phyloP scores from a whole-genome alignment of 2,329 filamentous ascomycete species.

The Botrytis hyacinthi region DNA sequence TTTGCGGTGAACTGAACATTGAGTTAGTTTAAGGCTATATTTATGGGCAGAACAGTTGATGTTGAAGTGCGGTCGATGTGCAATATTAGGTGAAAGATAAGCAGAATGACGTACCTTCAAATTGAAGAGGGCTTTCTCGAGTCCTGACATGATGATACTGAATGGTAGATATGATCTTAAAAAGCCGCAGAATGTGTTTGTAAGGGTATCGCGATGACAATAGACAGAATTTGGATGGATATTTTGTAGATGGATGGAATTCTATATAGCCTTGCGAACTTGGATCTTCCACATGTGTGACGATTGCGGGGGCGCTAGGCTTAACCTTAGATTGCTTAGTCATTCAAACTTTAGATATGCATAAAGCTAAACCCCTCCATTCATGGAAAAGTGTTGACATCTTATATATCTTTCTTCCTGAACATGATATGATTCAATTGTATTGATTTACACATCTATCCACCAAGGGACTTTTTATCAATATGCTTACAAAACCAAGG shows the following conservation, averaged over 20 bases:
- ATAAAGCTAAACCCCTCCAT: not conserved
- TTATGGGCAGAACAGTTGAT: not conserved
- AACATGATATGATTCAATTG: not conserved
- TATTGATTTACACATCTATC: not conserved
- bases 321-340: slow-evolving; percentile 5
- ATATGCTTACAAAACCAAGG: slow-evolving; percentile 44
- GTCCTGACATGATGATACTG: slow-evolving; percentile 52
- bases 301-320: slow-evolving; percentile 14
- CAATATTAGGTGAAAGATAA: slow-evolving; percentile 22
- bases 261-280: slow-evolving; percentile 13
- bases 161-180: not conserved
- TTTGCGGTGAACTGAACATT: slow-evolving; percentile 55
- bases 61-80: slow-evolving; percentile 2
- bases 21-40: slow-evolving; percentile 21
- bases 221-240: not conserved
- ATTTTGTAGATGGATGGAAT: slow-evolving; percentile 17
- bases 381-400: not conserved
- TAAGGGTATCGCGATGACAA: slow-evolving; percentile 2
- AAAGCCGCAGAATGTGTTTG: not conserved
- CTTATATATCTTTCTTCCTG: not conserved
- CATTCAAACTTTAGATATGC: not conserved
- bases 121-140: slow-evolving; percentile 62
- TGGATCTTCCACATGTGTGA: slow-evolving; percentile 3
- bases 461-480: not conserved
- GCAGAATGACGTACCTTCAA: slow-evolving; percentile 48